Percentiles rank a stretch among this genome's conserved stretches.
These are phyloP conservation scores for Capsicum chinense DNA, from an alignment of 257 asterid genomes.

Conservation along the genomic window DNA sequence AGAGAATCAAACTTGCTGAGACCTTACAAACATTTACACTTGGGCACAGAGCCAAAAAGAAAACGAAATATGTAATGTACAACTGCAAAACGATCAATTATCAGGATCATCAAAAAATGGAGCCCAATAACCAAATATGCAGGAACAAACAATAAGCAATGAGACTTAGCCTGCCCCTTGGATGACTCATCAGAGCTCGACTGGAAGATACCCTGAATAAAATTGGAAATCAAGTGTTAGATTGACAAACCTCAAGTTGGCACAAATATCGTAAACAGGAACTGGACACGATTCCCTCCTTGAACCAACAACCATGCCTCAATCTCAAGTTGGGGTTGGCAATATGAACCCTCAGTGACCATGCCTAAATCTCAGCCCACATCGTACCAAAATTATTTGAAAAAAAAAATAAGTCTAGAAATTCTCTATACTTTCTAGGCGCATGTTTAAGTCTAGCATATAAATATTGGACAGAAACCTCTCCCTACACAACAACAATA, in stretches of 20 bases:
- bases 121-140: conserved; percentile 83
- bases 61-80: conserved; percentile 45
- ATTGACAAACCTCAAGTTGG: not conserved
- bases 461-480: conserved; percentile 15
- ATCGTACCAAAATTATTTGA: not conserved
- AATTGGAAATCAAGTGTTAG: conserved; percentile 30
- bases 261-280: not conserved
- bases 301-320: not conserved
- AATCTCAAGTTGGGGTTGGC: conserved; percentile 3
- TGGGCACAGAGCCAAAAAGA: conserved; percentile 24
- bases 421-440: not conserved
- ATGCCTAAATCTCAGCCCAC: not conserved
- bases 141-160: conserved; percentile 75
- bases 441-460: not conserved
- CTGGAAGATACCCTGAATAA: conserved; percentile 83
- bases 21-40: conserved; percentile 47
- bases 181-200: conserved; percentile 86
- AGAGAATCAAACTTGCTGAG: conserved; percentile 55
- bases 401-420: not conserved
- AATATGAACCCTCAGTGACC: not conserved
- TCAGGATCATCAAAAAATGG: conserved; percentile 58
- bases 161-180: conserved; percentile 85
- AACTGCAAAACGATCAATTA: conserved; percentile 36
- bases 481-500: not conserved
- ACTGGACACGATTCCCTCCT: not conserved